A percentile compares a stretch with the other conserved stretches of the same genome.
Evolutionary conservation across 2,329 filamentous ascomycete genomes (phyloP).

Genomic region (Hymenotorrendiella dingleyae): DNA sequence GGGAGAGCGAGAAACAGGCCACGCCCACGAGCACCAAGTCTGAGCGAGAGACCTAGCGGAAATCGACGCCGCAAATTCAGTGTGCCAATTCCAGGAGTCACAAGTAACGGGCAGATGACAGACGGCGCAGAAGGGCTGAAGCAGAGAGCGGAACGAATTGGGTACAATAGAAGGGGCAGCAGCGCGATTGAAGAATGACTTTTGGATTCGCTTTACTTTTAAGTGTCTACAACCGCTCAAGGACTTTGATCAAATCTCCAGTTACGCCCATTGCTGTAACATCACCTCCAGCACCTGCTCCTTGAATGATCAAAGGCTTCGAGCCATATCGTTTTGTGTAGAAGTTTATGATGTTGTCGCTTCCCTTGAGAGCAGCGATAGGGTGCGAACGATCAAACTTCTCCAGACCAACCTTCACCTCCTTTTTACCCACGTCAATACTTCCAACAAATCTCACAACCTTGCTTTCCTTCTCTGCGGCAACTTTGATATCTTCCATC

Average conservation of each 20-base stretch:
- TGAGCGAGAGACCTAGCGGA: constrained; percentile 51
- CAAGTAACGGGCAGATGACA: constrained; percentile 2
- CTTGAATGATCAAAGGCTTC: constrained; percentile 91
- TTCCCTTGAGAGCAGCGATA: constrained; percentile 91
- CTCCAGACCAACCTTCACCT: constrained; percentile 88
- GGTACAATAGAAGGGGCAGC: constrained; percentile 15
- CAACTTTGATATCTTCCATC: constrained; percentile 83
- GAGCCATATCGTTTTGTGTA: constrained; percentile 91
- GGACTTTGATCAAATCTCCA: constrained; percentile 84
- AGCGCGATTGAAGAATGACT: constrained; percentile 15
- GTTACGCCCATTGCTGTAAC: constrained; percentile 98
- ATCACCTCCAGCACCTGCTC: constrained; percentile 87
- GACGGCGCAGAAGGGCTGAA: constrained; percentile 15
- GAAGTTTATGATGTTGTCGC: constrained; percentile 98
- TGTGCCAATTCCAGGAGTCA: constrained; percentile 8
- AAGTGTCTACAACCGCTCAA: constrained; percentile 47
- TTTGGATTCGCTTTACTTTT: too few relatives aligned
- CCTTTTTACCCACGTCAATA: constrained; percentile 74
- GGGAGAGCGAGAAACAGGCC: constrained; percentile 54
- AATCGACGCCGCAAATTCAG: constrained; percentile 29
- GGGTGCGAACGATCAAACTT: constrained; percentile 83
- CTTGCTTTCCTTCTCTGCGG: constrained; percentile 81
- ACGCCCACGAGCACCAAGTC: constrained; percentile 54
- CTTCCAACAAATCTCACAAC: constrained; percentile 92
- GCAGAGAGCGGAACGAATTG: constrained; percentile 14